Base-by-base conservation (phyloP, 106 monocot species). In the Phalaenopsis equestris region DNA sequence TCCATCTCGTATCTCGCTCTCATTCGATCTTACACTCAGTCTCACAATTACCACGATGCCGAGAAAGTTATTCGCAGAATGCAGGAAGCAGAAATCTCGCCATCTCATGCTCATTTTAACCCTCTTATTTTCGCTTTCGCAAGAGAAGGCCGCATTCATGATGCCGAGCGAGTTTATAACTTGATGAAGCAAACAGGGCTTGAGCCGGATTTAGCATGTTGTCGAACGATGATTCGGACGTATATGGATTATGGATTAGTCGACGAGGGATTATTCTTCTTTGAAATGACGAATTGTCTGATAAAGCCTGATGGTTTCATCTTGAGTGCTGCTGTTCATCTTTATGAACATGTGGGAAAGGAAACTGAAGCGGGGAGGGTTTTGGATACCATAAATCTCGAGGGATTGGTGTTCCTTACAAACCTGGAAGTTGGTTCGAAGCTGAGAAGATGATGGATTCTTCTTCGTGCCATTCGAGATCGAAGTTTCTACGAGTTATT, bases 231-330 rank as follows among this genome's bases (percentile, higher is more conserved):
- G 90, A 75, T 95, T 81, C 91, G 93, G 85, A 86, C 82, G 36
- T 94, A 89, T 75, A 21, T 99, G 78, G 90, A 94, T 5, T 77
- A 88, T 79, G 92, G 98, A 14, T 82, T 85, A 75, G 81, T 94
- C 2, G 56, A 91, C 8, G 83, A 93, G 72, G 94, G 94, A n/a
- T 80, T 93, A 79, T 80, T 78, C 49, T 94, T 95, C 47, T 99
- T 86, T 79, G 87, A 93, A 75, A 80, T 82, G 30, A 76, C 86
- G 46, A 73, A 80, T 23, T 76, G 76, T 17, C 80, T 73, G 58
- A 65, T 91, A 67, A 93, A 99, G 75, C 88, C 93, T 48, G 94
- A 99, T 83, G 84, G 95, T 19, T 93, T 87, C 80, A 80, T 99
- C 77, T 77, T 95, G 72, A 99, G 93, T 86, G 89, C 88, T 80